phyloP scores from a whole-genome alignment of 1,139 yeast species.

The Taphrina wiesneri region DNA sequence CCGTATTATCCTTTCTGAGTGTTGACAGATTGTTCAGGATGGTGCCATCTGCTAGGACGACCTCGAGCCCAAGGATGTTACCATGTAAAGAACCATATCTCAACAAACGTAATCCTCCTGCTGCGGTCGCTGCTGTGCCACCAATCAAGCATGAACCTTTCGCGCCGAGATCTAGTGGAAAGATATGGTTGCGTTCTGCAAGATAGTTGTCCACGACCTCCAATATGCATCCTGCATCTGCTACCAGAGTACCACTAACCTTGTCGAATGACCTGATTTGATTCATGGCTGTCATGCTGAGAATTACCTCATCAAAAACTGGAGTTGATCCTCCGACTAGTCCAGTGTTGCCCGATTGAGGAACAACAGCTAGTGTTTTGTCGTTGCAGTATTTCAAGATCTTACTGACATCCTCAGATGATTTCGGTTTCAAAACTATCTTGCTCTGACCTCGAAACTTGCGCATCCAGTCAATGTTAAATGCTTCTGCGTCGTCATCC shows the following conservation, averaged over 20 bases:
- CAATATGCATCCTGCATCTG: slow-evolving; percentile 87
- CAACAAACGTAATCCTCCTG: slow-evolving; percentile 87
- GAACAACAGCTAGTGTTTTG: slow-evolving; percentile 77
- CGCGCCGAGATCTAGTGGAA: slow-evolving; percentile 94
- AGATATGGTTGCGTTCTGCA: slow-evolving; percentile 79
- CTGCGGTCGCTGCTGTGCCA: slow-evolving; percentile 93
- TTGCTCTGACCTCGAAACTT: slow-evolving; percentile 86
- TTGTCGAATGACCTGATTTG: slow-evolving; percentile 77
- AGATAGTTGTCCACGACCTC: slow-evolving; percentile 81
- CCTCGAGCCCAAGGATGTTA: slow-evolving; percentile 85
- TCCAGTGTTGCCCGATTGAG: slow-evolving; percentile 98
- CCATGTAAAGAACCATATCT: slow-evolving; percentile 95
- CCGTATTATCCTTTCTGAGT: slow-evolving; percentile 84
- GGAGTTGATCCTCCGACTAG: slow-evolving; percentile 95
- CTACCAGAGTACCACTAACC: slow-evolving; percentile 79
- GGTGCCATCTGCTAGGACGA: slow-evolving; percentile 86
- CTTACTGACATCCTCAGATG: slow-evolving; percentile 72
- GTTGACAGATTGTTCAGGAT: slow-evolving; percentile 76
- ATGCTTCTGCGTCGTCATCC: slow-evolving; percentile 65
- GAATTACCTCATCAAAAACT: slow-evolving; percentile 82
- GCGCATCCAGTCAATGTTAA: slow-evolving; percentile 95
- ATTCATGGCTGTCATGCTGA: slow-evolving; percentile 71
- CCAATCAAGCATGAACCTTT: slow-evolving; percentile 97
- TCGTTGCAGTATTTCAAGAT: slow-evolving; percentile 83
- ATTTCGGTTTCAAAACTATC: slow-evolving; percentile 79